These are phyloP conservation scores for Ceratocystis ficicola DNA, from an alignment of 2,329 filamentous ascomycete genomes.

Conservation along the genomic window DNA sequence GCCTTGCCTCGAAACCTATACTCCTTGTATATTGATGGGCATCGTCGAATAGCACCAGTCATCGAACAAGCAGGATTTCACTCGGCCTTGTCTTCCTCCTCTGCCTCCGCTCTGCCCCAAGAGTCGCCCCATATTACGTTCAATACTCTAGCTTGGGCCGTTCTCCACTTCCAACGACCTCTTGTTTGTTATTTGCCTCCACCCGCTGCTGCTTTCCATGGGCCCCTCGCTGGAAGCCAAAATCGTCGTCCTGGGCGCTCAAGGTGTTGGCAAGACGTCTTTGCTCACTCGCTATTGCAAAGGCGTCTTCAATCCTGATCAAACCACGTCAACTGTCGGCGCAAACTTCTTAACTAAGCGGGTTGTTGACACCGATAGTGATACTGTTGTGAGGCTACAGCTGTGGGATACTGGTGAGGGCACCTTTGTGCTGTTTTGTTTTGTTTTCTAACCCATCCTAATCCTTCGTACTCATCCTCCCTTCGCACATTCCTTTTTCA, in stretches of 20 bases:
- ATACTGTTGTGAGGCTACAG: constrained; percentile 78
- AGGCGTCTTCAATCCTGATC: constrained; percentile 54
- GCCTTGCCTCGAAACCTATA: no score
- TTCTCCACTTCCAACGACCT: constrained; percentile 1
- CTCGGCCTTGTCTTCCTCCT: background rate
- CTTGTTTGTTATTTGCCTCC: background rate
- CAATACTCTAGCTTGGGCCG: background rate
- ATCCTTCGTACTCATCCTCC: constrained; percentile 8
- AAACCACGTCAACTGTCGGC: constrained; percentile 59
- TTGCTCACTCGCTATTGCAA: constrained; percentile 66
- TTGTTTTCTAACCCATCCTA: constrained; percentile 8
- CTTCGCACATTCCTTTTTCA: constrained; percentile 19
- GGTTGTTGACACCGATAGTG: constrained; percentile 69
- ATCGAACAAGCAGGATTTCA: no score
- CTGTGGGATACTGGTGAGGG: constrained; percentile 77
- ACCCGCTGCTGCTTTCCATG: constrained; percentile 11
- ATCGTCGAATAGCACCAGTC: no score
- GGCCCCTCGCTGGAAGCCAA: constrained; percentile 63
- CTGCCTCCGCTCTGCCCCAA: background rate
- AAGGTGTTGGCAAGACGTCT: constrained; percentile 69
- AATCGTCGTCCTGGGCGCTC: constrained; percentile 67
- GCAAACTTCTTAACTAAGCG: constrained; percentile 70
- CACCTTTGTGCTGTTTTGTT: constrained; percentile 16
- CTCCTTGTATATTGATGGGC: no score
- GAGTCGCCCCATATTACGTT: background rate